Evolutionary conservation across 192 early-diverging fungal species (phyloP), one percentile per base, ranked within the genome.

Genomic region (Podila epicladia): DNA sequence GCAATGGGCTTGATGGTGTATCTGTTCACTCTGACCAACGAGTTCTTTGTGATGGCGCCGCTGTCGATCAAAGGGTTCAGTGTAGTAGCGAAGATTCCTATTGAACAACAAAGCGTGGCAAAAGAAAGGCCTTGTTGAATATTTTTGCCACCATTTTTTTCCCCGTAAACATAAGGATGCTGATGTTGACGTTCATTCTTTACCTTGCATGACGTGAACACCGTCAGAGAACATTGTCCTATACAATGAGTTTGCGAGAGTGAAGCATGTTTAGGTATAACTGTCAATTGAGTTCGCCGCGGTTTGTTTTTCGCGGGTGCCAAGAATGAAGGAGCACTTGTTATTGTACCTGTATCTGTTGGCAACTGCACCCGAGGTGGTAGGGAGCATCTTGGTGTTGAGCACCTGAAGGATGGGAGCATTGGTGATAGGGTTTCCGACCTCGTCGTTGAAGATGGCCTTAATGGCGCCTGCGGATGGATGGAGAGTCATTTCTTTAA

Each of bases 161-260:
- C 4, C 8, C 12, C 8, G n/a, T 24, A 55, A n/a, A 55, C 53
- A 55, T 12, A 26, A 55, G 3, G 24, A 55, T 55, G 24, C 1
- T 5, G 22, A 55, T 9, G 48, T 6, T 26, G 8, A 12, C 33
- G 50, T 11, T 53, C 66, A n/a, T n/a, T n/a, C n/a, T n/a, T 45
- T 83, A 93, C 92, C 91, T 79, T 93, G 92, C 76, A 92, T 87
- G 37, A 86, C 88, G 67, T 89, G 49, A 17, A 28, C 60, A 35
- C 93, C 92, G 77, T 94, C 93, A 9, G 90, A 92, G 24, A 94
- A 72, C 2, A 94, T 79, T 11, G 90, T 53, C 65, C 92, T 91
- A 66, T 59, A 24, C 20, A 22, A 31, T 45, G 29, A 45, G 37
- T 22, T n/a, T 41, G 29, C 29, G 15, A 38, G 35, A 49, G n/a